These are phyloP conservation scores for Ustulina deusta DNA, from an alignment of 2,329 filamentous ascomycete species.

Conservation along the genomic window DNA sequence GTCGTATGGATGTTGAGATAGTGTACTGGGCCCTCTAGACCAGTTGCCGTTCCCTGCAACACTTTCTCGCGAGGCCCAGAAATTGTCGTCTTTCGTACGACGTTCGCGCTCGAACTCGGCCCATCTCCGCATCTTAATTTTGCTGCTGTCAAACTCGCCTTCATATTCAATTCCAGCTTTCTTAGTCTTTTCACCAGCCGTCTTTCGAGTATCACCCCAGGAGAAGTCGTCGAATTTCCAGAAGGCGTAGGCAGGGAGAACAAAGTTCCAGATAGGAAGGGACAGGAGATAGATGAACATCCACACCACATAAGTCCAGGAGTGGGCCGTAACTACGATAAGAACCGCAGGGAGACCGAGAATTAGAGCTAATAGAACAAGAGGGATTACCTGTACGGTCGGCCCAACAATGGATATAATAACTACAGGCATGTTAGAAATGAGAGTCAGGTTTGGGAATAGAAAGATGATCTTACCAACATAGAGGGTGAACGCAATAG, in stretches of 20 bases:
- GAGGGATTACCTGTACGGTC: conserved; percentile 86
- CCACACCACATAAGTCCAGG: conserved; percentile 92
- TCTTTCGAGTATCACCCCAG: conserved; percentile 98
- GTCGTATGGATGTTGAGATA: conserved; percentile 59
- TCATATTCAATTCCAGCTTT: conserved; percentile 88
- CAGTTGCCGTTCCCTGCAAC: conserved; percentile 60
- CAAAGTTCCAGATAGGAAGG: conserved; percentile 96
- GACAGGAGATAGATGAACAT: conserved; percentile 96
- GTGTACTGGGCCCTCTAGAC: conserved; percentile 54
- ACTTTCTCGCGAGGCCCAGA: conserved; percentile 67
- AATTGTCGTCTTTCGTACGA: conserved; percentile 59
- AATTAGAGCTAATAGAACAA: conserved; percentile 89
- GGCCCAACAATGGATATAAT: conserved; percentile 84
- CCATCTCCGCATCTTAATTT: conserved; percentile 99
- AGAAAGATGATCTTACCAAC: conserved; percentile 73
- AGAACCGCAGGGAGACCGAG: conserved; percentile 92
- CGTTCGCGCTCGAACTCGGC: conserved; percentile 87
- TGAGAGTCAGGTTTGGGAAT: not conserved
- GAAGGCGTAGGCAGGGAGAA: conserved; percentile 92
- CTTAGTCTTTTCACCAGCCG: conserved; percentile 87
- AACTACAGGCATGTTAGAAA: conserved; percentile 64
- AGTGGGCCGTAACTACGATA: conserved; percentile 93
- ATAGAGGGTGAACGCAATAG: conserved; percentile 97
- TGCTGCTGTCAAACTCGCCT: conserved; percentile 97
- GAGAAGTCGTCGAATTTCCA: conserved; percentile 99